These are phyloP conservation scores for Talaromyces sp. DNA, from an alignment of 2,329 filamentous ascomycete species.

Conservation along the genomic window DNA sequence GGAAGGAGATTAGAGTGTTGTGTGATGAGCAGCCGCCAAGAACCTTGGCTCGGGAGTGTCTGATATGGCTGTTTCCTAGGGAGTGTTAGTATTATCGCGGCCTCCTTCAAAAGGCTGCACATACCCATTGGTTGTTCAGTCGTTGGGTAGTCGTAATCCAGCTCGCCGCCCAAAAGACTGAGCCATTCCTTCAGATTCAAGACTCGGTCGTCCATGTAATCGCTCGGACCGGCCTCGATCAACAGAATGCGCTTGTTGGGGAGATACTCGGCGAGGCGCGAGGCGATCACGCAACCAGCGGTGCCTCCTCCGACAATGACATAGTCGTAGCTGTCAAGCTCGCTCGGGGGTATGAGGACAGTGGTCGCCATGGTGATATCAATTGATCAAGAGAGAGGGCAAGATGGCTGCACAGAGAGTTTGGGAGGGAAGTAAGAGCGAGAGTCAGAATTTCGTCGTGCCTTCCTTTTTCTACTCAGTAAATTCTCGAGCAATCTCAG, in stretches of 20 bases:
- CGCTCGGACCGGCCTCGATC: conserved; percentile 85
- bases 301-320: conserved; percentile 82
- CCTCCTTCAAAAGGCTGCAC: conserved; percentile 21
- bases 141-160: conserved; percentile 89
- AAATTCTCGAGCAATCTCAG: not conserved
- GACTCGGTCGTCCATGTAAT: conserved; percentile 83
- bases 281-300: conserved; percentile 79
- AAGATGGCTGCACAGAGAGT: not conserved
- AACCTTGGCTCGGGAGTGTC: conserved; percentile 88
- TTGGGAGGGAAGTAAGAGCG: not conserved
- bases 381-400: not conserved
- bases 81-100: conserved; percentile 6
- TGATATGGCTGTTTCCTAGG: conserved; percentile 81
- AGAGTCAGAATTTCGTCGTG: not conserved
- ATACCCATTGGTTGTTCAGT: conserved; percentile 78
- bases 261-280: conserved; percentile 75
- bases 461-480: not conserved
- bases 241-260: conserved; percentile 77
- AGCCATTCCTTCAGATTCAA: conserved; percentile 86
- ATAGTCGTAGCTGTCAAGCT: conserved; percentile 73
- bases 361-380: conserved; percentile 50
- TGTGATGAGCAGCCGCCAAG: conserved; percentile 89
- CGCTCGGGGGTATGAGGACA: conserved; percentile 61
- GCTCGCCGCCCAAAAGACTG: conserved; percentile 74
- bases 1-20: conserved; percentile 91